phyloP scores from a whole-genome alignment of 345 rosid genomes.

The Lumnitzera racemosa region DNA sequence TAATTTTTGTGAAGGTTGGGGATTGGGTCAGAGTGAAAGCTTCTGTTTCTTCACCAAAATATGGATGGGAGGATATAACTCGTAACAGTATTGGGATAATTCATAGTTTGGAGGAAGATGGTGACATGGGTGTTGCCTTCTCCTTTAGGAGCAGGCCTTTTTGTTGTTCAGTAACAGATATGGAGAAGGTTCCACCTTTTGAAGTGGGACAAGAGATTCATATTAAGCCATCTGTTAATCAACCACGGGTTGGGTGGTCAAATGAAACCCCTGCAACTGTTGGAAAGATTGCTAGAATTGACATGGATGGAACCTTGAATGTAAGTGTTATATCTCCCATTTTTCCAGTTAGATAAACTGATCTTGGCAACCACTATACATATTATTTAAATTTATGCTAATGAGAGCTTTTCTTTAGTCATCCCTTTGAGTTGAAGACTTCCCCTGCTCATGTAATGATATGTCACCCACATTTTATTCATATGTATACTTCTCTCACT shows the following conservation, averaged over 20 bases:
- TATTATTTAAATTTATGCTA: not conserved
- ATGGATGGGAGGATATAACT: slow-evolving; percentile 94
- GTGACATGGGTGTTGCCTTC: slow-evolving; percentile 90
- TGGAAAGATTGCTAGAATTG: slow-evolving; percentile 77
- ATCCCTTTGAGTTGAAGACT: no score
- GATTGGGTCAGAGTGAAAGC: slow-evolving; percentile 97
- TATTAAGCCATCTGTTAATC: slow-evolving; percentile 61
- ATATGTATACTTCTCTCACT: not conserved
- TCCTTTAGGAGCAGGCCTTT: slow-evolving; percentile 91
- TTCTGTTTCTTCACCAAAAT: slow-evolving; percentile 90
- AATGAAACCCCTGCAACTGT: slow-evolving; percentile 90
- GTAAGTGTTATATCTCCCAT: slow-evolving; percentile 36
- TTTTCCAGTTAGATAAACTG: not conserved
- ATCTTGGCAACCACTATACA: not conserved
- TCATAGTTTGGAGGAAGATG: slow-evolving; percentile 94
- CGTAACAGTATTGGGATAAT: slow-evolving; percentile 75
- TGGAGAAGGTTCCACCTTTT: slow-evolving; percentile 86
- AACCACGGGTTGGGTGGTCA: slow-evolving; percentile 98
- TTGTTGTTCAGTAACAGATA: slow-evolving; percentile 81
- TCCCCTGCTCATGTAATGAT: no score
- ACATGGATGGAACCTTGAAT: slow-evolving; percentile 96
- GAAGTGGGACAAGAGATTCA: slow-evolving; percentile 87
- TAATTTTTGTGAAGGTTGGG: slow-evolving; percentile 59
- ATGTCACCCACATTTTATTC: not conserved
- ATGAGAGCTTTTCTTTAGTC: no score